These are phyloP conservation scores for Mycena chlorophos DNA, from an alignment of 768 basidiomycete genomes.

Conservation along the genomic window DNA sequence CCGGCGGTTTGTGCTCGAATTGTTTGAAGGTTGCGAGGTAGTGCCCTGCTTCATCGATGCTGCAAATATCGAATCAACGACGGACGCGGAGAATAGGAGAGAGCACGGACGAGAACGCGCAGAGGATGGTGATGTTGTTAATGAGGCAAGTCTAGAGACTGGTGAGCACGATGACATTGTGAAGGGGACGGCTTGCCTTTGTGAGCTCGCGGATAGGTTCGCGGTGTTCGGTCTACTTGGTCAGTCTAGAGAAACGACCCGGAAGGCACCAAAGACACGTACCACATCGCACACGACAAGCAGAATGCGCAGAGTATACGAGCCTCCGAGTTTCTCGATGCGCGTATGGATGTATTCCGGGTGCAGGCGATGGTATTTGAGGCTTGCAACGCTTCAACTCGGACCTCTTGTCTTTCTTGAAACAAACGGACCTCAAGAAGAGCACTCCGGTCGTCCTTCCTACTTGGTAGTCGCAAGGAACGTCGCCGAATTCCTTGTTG, in stretches of 20 bases:
- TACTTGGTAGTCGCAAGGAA: slow-evolving; percentile 92
- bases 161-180: slow-evolving; percentile 5
- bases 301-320: slow-evolving; percentile 82
- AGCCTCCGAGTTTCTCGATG: slow-evolving; percentile 80
- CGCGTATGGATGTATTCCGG: slow-evolving; percentile 95
- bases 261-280: slow-evolving; percentile 36
- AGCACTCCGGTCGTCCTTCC: slow-evolving; percentile 91
- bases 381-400: slow-evolving; percentile 41
- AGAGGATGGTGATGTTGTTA: slow-evolving; percentile 90
- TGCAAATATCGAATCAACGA: slow-evolving; percentile 34
- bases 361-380: slow-evolving; percentile 94
- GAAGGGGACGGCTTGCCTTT: slow-evolving; percentile 49
- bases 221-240: slow-evolving; percentile 80
- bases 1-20: slow-evolving; percentile 90
- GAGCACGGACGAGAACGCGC: slow-evolving; percentile 83
- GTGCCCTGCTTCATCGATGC: slow-evolving; percentile 87
- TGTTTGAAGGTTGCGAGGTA: slow-evolving; percentile 91
- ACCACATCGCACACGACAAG: slow-evolving; percentile 92
- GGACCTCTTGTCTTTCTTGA: neutral
- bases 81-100: neutral
- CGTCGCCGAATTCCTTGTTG: slow-evolving; percentile 92
- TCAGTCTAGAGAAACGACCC: neutral
- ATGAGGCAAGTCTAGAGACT: slow-evolving; percentile 70
- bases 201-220: slow-evolving; percentile 91
- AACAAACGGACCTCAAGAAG: slow-evolving; percentile 71